Base-by-base conservation (phyloP, 1,284 basidiomycete species). In the Irpex sp. region DNA sequence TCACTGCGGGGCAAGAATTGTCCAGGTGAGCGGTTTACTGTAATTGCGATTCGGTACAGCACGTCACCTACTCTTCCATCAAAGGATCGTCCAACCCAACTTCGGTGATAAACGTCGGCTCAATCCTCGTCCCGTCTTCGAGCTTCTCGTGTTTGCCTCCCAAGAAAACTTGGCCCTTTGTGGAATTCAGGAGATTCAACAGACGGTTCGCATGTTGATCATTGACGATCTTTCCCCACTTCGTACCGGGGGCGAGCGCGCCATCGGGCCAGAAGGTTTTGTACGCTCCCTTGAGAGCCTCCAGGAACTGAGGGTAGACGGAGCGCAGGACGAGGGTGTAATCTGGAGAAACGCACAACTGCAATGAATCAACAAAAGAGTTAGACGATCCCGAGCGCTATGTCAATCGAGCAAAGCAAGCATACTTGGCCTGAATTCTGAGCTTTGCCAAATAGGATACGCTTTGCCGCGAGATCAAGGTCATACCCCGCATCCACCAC, bases 401-500 rank as follows among this genome's bases (percentile, higher is more conserved):
- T 34, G 5, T 34, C 5, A 34, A 34, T 0, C 6, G 31, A 34
- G 31, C 31, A 34, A 34, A 34, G 31, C 31, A 34, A 34, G 31
- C 31, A 5, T 65, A 81, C 90, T 76, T 93, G 92, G 1, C 92
- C 92, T 1, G 82, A 82, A 70, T 93, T 93, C 63, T 84, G 78
- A 13, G 84, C 75, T 76, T 94, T 96, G 59, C 93, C 93, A 85
- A 89, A 93, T 38, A 95, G 76, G 51, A 92, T 80, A 13, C 91
- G 82, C 57, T 80, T 82, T 0, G 87, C 86, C 0, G 86, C 80
- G 6, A 79, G 73, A 61, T 83, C 78, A 59, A 91, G 72, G 70
- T 92, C 85, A 66, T 82, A 83, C 58, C 79, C 82, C 0, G 87
- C 78, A 70, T 94, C 89, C 58, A 96, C 78, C 69, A 95, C 83